A percentile compares a stretch with the other conserved stretches of the same genome.
Conservation (phyloP, 805 yeast species). For the Kuraishia capsulata region DNA sequence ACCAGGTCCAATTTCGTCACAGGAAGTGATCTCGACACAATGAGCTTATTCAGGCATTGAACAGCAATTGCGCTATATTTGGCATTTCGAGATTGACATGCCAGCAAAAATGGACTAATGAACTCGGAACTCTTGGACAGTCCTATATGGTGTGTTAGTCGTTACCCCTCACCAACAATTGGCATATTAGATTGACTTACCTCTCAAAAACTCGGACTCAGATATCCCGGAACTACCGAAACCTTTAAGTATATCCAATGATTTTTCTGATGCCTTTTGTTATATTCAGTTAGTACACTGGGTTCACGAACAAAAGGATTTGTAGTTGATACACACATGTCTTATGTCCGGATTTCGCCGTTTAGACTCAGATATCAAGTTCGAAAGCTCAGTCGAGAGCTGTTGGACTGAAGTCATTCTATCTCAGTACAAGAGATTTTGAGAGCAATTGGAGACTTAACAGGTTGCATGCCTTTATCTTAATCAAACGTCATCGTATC, state of each 20-base stretch:
- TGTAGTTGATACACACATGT: conserved; percentile 31
- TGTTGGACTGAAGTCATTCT: conserved; percentile 39
- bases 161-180: neutral
- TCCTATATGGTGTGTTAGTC: conserved; percentile 9
- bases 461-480: too few species aligned
- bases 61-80: conserved; percentile 66
- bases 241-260: conserved; percentile 34
- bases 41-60: conserved; percentile 58
- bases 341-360: conserved; percentile 64
- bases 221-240: conserved; percentile 16
- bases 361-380: conserved; percentile 59
- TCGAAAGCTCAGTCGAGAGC: conserved; percentile 48
- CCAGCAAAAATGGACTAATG: conserved; percentile 58
- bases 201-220: conserved; percentile 18
- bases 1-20: conserved; percentile 41
- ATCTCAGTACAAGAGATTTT: too few species aligned
- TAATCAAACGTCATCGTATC: too few species aligned
- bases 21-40: conserved; percentile 47
- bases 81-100: conserved; percentile 68
- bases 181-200: conserved; percentile 6
- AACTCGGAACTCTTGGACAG: conserved; percentile 42
- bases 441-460: too few species aligned
- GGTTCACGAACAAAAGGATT: neutral
- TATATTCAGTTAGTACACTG: conserved; percentile 7
- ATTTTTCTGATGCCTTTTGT: conserved; percentile 34